Percentiles rank a stretch among this genome's conserved stretches.
Evolutionary conservation across 228 moss, liverwort and hornwort genomes (phyloP).

Genomic region (Sphagnum fallax): DNA sequence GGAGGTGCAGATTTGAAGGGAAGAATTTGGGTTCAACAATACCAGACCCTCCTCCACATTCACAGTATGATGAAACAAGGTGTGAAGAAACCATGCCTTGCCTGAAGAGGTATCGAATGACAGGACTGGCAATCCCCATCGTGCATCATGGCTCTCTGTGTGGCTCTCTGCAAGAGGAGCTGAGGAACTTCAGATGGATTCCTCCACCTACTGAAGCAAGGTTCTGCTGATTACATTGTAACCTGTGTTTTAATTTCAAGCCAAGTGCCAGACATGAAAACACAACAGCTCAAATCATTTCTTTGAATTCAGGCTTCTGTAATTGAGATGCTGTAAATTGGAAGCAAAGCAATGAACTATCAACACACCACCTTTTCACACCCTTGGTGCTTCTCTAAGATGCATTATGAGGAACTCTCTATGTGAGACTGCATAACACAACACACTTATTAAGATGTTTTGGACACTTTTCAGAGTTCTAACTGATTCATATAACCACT

Average conservation of each 20-base stretch:
- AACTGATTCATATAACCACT: too few relatives aligned
- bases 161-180: neutral
- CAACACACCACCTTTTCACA: too few relatives aligned
- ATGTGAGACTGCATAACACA: too few relatives aligned
- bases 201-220: neutral
- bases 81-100: neutral
- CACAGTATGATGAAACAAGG: neutral
- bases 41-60: too few relatives aligned
- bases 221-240: neutral
- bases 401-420: too few relatives aligned
- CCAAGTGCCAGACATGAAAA: neutral
- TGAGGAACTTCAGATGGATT: neutral
- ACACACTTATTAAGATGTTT: too few relatives aligned
- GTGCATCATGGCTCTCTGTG: neutral
- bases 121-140: neutral
- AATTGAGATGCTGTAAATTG: neutral
- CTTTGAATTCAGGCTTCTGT: neutral
- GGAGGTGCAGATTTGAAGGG: too few relatives aligned
- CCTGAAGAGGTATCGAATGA: neutral
- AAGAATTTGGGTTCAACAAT: too few relatives aligned
- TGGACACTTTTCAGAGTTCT: too few relatives aligned
- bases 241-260: neutral
- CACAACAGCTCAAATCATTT: too few relatives aligned
- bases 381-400: too few relatives aligned
- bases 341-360: neutral